Evolutionary conservation across 768 basidiomycete species (phyloP), one percentile per base, ranked within the genome.

Genomic region (Tylopilus subfusipes): DNA sequence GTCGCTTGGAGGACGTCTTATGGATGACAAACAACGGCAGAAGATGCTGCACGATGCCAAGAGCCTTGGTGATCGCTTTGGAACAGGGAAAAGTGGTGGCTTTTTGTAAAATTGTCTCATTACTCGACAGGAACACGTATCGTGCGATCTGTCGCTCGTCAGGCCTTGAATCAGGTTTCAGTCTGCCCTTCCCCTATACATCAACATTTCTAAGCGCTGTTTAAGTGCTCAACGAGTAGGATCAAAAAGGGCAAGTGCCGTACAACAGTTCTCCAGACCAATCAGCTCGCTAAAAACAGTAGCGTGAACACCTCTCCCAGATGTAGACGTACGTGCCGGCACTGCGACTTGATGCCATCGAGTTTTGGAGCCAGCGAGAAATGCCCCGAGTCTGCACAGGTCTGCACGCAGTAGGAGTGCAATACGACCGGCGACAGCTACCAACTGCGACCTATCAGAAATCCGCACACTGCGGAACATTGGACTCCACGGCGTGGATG

Each of bases 1-100:
- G 94, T 81, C 80, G 3, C 63, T 96, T 4, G 85, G 86, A 2
- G 95, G 96, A 14, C 76, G 90, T 47, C 75, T 97, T 29, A 89
- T 99, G 90, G 93, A 92, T 63, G 95, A 97, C 55, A 79, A 76
- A 42, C 85, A 90, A 66, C 78, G 96, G 57, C 78, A 81, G 51
- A 84, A 84, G 64, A 77, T 92, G 68, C 77, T 98, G 63, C 81
- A 78, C 53, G 94, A 98, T 59, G 87, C 93, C 12, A 84, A 82
- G 57, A 84, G 85, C 7, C 75, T 98, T 16, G 85, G 88, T 30
- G 90, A 92, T 64, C 76, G 93, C 50, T 98, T 98, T 66, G 90
- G 90, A 16, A 73, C 79, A 40, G 85, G 86, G 3, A 85, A 78
- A 62, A 80, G 78, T 50, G 88, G 88, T 3, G 82, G 85, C 0